These are phyloP conservation scores for Entomortierella beljakovae DNA, from an alignment of 192 early-diverging fungal genomes.

Conservation along the genomic window DNA sequence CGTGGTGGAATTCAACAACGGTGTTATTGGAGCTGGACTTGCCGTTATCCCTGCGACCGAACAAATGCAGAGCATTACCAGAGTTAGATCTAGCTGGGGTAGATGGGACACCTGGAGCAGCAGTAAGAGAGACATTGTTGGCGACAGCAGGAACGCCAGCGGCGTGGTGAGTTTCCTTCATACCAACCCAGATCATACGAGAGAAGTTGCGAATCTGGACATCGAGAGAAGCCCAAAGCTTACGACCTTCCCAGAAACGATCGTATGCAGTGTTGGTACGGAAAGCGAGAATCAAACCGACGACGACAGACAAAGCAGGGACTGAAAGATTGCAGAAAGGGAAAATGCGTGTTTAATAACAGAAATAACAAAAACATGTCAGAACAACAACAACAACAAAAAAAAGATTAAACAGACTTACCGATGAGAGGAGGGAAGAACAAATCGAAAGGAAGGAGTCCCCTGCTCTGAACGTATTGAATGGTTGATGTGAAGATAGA, in stretches of 20 bases:
- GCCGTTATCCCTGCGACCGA: constrained; percentile 25
- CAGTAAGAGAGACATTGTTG: constrained; percentile 16
- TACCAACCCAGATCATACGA: constrained; percentile 55
- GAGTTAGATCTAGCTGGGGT: neutral
- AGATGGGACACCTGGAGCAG: constrained; percentile 4
- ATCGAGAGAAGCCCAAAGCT: constrained; percentile 49
- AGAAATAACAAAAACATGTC: neutral
- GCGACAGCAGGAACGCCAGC: neutral
- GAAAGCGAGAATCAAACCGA: constrained; percentile 52
- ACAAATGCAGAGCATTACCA: constrained; percentile 4
- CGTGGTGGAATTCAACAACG: constrained; percentile 18
- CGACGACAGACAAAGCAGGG: constrained; percentile 52
- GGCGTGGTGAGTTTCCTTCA: constrained; percentile 34
- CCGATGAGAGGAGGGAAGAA: constrained; percentile 33
- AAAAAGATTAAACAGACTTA: constrained; percentile 30
- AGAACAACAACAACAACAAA: too few relatives aligned
- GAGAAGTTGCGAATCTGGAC: constrained; percentile 55
- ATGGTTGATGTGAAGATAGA: constrained; percentile 16
- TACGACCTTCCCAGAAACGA: constrained; percentile 58
- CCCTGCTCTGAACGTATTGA: constrained; percentile 1
- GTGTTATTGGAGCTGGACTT: constrained; percentile 7
- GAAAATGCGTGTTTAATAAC: too few relatives aligned
- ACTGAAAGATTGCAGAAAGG: constrained; percentile 16
- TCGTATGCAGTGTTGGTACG: constrained; percentile 57
- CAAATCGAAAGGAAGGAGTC: constrained; percentile 6